Conservation (phyloP, 176 grass and related monocot genomes). For the Triticum aestivum region IWGSC_CS_RefSeq_v2.1 NC_057808.1:182413741-182414240, state of each 20-base stretch:
- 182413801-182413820: constrained; percentile 98
- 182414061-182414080: neutral
- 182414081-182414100: constrained; percentile 5
- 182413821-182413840: constrained; percentile 93
- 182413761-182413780: constrained; percentile 26
- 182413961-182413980: constrained; percentile 13
- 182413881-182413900: constrained; percentile 54
- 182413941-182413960: constrained; percentile 51
- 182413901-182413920: constrained; percentile 46
- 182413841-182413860: constrained; percentile 84
- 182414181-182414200: neutral
- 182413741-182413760: constrained; percentile 23
- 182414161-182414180: neutral
- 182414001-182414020: constrained; percentile 18
- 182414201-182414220: neutral
- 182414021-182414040: neutral
- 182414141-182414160: neutral
- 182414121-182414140: neutral
- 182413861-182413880: constrained; percentile 71
- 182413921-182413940: constrained; percentile 46
- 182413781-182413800: constrained; percentile 59
- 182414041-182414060: neutral
- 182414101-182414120: neutral
- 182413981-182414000: constrained; percentile 25
- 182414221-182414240: neutral